phyloP scores from a whole-genome alignment of 2,329 filamentous ascomycete genomes.

The Cladosporium sp. region DNA sequence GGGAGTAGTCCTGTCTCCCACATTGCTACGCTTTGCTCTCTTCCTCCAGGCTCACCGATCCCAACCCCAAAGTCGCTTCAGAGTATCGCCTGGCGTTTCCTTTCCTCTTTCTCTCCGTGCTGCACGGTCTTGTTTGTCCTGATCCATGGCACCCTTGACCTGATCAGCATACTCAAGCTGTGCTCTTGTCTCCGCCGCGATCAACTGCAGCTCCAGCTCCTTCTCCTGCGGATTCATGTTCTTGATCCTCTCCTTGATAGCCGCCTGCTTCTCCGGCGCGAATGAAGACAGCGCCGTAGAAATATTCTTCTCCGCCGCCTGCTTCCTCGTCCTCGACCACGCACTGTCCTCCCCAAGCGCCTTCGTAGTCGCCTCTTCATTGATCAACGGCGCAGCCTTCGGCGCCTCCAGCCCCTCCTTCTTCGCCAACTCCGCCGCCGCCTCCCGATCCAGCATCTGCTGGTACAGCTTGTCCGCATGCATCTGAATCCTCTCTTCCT shows the following conservation, averaged over 20 bases:
- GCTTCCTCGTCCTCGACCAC: constrained; percentile 22
- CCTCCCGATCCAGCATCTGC: constrained; percentile 77
- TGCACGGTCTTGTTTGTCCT: constrained; percentile 50
- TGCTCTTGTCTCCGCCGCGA: constrained; percentile 56
- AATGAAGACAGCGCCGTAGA: constrained; percentile 43
- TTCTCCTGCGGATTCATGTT: constrained; percentile 45
- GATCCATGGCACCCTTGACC: constrained; percentile 50
- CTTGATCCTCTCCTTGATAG: constrained; percentile 43
- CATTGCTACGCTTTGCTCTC: neutral
- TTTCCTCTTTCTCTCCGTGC: constrained; percentile 51
- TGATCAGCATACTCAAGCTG: constrained; percentile 54
- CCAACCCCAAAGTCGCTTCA: constrained; percentile 31
- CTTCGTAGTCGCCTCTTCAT: constrained; percentile 20
- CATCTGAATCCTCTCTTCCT: constrained; percentile 86
- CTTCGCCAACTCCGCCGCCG: constrained; percentile 63
- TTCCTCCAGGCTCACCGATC: constrained; percentile 11
- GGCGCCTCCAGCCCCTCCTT: constrained; percentile 49
- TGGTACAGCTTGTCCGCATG: constrained; percentile 89
- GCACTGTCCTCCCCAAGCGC: constrained; percentile 27
- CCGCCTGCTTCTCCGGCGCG: constrained; percentile 49
- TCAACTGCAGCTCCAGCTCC: constrained; percentile 56
- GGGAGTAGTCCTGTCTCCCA: neutral
- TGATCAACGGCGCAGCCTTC: constrained; percentile 52
- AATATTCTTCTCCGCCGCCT: constrained; percentile 27
- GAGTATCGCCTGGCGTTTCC: constrained; percentile 38